Evolutionary conservation across 768 basidiomycete species (phyloP), one percentile per base, ranked within the genome.

Genomic region (Macrolepiota albuminosa): DNA sequence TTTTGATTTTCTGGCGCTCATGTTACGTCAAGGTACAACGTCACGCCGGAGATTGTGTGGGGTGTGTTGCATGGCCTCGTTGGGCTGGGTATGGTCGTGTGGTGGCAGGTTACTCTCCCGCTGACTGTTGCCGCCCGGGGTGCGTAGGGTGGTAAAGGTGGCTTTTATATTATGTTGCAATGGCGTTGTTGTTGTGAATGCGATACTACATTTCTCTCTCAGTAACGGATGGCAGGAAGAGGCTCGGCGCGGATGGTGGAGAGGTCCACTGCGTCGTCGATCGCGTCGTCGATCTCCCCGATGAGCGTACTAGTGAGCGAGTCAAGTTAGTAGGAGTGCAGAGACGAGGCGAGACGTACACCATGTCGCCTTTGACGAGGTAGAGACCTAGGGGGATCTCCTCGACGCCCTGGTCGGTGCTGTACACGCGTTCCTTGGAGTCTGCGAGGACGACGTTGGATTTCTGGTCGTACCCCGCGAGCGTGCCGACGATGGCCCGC

Each of bases 291-390:
- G 56, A 93, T 75, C 73, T 95, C 93, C 46, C 89, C 91, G 57
- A 93, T 89, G 64, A 93, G 80, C 40, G 86, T 86, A 54, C 91
- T 57, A 10, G 61, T 45, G 39, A 64, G 24, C 49, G 31, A 26
- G 62, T 60, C 49, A 29, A 26, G 62, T 60, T 21, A 21, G 21
- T 21, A 21, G 21, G 21, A 21, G 21, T 21, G 21, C 21, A 0
- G 13, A 52, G 29, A 42, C 9, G 49, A 61, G 42, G 42, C 6
- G 48, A 57, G 56, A 85, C 93, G 73, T 68, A 98, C 97, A 96
- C 95, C 82, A 95, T 95, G 71, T 99, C 97, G 3, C 97, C 97
- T 68, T 98, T 95, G 70, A 99, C 94, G 68, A 99, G 87, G 74
- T 99, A 98, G 48, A 98, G 79, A 0, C 97, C 97, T 29, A 98